Percentiles rank a stretch among this genome's conserved stretches.
phyloP scores from a whole-genome alignment of 306 rosid species.

The Hippophae gyantsensis region DNA sequence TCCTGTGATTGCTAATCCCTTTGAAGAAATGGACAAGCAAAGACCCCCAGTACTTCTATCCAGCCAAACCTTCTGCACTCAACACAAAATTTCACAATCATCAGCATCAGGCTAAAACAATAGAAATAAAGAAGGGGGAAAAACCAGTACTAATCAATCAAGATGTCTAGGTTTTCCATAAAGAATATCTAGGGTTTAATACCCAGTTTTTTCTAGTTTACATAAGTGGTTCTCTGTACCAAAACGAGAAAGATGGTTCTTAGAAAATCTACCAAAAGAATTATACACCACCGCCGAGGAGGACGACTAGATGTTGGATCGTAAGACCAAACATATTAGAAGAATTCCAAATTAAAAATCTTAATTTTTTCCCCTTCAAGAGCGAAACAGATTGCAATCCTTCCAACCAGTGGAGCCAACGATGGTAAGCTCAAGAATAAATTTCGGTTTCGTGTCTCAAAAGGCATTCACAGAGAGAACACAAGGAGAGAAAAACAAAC shows the following conservation, averaged over 20 bases:
- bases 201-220: neutral
- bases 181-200: neutral
- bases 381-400: too few relatives aligned
- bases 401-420: too few relatives aligned
- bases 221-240: neutral
- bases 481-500: too few relatives aligned
- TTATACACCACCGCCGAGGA: too few relatives aligned
- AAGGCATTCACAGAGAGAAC: too few relatives aligned
- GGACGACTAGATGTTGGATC: too few relatives aligned
- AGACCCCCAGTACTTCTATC: slow-evolving; percentile 63
- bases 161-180: neutral
- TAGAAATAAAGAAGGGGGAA: neutral
- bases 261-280: neutral
- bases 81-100: slow-evolving; percentile 14
- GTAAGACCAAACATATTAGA: too few relatives aligned
- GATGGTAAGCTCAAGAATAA: too few relatives aligned
- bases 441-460: too few relatives aligned
- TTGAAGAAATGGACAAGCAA: slow-evolving; percentile 59
- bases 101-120: slow-evolving; percentile 1
- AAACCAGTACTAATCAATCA: neutral
- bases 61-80: slow-evolving; percentile 77
- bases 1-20: slow-evolving; percentile 78
- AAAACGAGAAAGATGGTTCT: neutral
- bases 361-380: too few relatives aligned
- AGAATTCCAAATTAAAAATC: too few relatives aligned